Evolutionary conservation across 2,329 filamentous ascomycete species (phyloP), one percentile per base, ranked within the genome.

Genomic region (Fusarium irregulare): DNA sequence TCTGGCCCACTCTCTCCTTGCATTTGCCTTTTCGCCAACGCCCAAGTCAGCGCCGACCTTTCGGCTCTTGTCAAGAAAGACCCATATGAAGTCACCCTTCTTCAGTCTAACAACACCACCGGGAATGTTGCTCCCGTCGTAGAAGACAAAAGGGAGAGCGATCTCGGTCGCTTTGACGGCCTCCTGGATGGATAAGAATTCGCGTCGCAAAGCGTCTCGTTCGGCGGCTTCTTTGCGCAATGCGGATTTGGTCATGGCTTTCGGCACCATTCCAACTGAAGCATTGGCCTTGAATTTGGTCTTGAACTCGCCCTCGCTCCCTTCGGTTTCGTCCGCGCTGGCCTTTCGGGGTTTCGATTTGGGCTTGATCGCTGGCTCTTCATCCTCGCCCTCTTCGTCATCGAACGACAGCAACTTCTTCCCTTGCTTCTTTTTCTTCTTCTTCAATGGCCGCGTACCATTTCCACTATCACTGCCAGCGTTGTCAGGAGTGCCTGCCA

Each of bases 81-180:
- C 83, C 96, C 96, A 98, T 27, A 97, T 86, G 60, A 90, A 91
- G 76, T 98, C 96, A 12, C 96, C 95, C 81, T 99, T 99, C 80
- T 94, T 97, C 53, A 98, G 88, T 63, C 91, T 90, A 49, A 95
- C 94, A 16, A 87, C 87, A 2, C 95, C 94, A 18, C 94, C 93
- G 0, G 94, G 92, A 13, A 92, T 92, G 78, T 97, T 95, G 23
- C 93, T 93, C 18, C 96, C 96, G 73, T 98, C 95, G 81, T 98
- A 98, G 78, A 98, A 98, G 6, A 98, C 93, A 79, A 98, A 99
- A 0, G 96, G 96, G 32, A 99, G 91, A 18, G 92, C 86, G 57
- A 99, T 92, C 76, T 98, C 94, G 11, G 94, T 94, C 21, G 89
- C 89, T 81, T 97, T 97, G 71, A 98, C 92, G 0, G 90, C 89